Percentiles rank a stretch among this genome's conserved stretches.
These are phyloP conservation scores for Tricholoma terreum DNA, from an alignment of 768 basidiomycete genomes.

Conservation along the genomic window DNA sequence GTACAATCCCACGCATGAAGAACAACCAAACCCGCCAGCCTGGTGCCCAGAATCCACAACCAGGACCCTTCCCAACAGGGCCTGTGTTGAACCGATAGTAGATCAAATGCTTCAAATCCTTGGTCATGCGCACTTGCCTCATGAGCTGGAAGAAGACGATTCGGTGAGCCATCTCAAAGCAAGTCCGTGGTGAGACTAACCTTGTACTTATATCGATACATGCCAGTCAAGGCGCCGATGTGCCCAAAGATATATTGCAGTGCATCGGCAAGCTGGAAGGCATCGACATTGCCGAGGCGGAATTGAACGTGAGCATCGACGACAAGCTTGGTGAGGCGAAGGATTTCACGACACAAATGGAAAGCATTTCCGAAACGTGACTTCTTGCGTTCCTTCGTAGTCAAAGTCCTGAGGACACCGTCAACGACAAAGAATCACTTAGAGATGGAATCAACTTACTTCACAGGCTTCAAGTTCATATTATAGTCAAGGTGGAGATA, in stretches of 20 bases:
- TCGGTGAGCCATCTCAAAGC: background rate
- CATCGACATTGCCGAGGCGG: slow-evolving; percentile 96
- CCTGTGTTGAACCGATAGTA: slow-evolving; percentile 99
- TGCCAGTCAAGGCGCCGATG: slow-evolving; percentile 96
- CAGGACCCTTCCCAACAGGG: slow-evolving; percentile 98
- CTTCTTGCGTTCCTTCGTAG: slow-evolving; percentile 99
- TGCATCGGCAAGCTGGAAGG: slow-evolving; percentile 98
- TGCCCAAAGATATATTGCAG: slow-evolving; percentile 97
- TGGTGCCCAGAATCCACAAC: slow-evolving; percentile 99
- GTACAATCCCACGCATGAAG: slow-evolving; percentile 99
- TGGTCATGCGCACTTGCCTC: slow-evolving; percentile 99
- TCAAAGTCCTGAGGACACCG: slow-evolving; percentile 70
- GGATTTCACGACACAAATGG: slow-evolving; percentile 95
- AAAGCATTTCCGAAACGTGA: slow-evolving; percentile 99
- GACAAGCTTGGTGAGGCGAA: slow-evolving; percentile 96
- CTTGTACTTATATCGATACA: slow-evolving; percentile 99
- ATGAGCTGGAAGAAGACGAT: slow-evolving; percentile 58
- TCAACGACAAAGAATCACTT: background rate
- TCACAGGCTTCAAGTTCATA: slow-evolving; percentile 97
- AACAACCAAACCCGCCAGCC: slow-evolving; percentile 99
- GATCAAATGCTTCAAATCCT: slow-evolving; percentile 97
- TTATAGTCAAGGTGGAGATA: slow-evolving; percentile 97
- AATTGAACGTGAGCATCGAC: slow-evolving; percentile 99
- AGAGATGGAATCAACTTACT: slow-evolving; percentile 37
- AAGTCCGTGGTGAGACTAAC: slow-evolving; percentile 32